Evolutionary conservation across 768 basidiomycete genomes (phyloP).

Genomic region (Austroboletus eburneus): DNA sequence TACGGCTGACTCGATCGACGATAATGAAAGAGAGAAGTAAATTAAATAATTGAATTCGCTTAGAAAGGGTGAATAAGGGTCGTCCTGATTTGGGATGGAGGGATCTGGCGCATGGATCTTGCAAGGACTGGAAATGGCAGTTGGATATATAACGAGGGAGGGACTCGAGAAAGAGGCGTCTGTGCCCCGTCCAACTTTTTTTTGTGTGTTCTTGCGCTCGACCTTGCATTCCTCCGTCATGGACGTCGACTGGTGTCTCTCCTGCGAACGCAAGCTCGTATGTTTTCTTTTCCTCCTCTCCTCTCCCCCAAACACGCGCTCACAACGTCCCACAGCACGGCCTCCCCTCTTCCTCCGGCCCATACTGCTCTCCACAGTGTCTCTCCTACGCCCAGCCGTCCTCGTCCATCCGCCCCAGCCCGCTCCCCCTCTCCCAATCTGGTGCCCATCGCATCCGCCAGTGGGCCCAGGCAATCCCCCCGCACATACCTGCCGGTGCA

Average conservation of each 20-base stretch:
- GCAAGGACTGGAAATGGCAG: conserved; percentile 18
- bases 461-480: conserved; percentile 31
- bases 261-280: conserved; percentile 58
- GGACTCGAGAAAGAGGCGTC: neutral
- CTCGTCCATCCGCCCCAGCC: conserved; percentile 12
- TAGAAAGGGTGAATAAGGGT: conserved; percentile 16
- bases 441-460: conserved; percentile 20
- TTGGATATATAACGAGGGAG: conserved; percentile 28
- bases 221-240: conserved; percentile 30
- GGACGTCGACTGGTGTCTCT: conserved; percentile 71
- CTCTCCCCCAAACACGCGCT: neutral
- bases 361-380: conserved; percentile 55
- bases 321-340: conserved; percentile 23
- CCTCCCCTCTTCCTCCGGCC: conserved; percentile 28
- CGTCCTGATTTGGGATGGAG: conserved; percentile 9
- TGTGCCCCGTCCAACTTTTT: conserved; percentile 21
- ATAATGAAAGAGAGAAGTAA: conserved; percentile 29
- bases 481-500: conserved; percentile 30
- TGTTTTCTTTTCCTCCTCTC: conserved; percentile 22
- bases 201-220: neutral
- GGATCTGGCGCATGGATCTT: conserved; percentile 24
- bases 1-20: conserved; percentile 28
- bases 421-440: neutral
- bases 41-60: conserved; percentile 32
- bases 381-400: conserved; percentile 37